These are phyloP conservation scores for Heterobasidion irregulare DNA, from an alignment of 1,284 basidiomycete species.

Conservation along the genomic window DNA sequence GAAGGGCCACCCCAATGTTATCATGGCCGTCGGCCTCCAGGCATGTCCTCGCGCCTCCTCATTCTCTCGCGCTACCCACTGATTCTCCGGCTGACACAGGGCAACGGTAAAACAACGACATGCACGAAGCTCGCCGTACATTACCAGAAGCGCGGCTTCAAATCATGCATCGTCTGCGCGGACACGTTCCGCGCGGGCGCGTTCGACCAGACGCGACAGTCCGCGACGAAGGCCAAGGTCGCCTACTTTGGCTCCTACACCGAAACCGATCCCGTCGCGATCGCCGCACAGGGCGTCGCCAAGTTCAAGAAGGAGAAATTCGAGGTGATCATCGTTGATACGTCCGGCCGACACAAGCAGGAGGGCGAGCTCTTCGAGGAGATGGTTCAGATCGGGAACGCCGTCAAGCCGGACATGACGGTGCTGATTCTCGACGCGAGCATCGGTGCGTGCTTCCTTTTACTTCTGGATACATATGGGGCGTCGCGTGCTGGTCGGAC, in stretches of 20 bases:
- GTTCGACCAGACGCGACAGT: conserved; percentile 96
- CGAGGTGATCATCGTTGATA: conserved; percentile 99
- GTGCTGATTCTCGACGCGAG: conserved; percentile 85
- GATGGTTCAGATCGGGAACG: conserved; percentile 94
- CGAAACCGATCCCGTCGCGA: conserved; percentile 95
- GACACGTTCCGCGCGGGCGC: conserved; percentile 99
- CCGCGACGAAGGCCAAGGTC: conserved; percentile 96
- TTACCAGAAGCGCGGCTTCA: conserved; percentile 96
- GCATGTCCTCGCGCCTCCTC: conserved; percentile 28
- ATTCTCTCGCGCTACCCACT: not conserved
- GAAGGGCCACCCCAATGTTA: conserved; percentile 91
- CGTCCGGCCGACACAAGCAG: conserved; percentile 95
- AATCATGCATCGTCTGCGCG: conserved; percentile 97
- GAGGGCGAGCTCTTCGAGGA: conserved; percentile 96
- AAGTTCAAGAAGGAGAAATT: conserved; percentile 99
- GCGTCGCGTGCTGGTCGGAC: conserved; percentile 3
- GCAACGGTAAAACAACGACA: conserved; percentile 97
- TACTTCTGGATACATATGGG: not conserved
- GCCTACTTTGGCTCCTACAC: conserved; percentile 99
- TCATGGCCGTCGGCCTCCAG: conserved; percentile 97
- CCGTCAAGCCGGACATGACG: conserved; percentile 92
- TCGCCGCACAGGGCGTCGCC: conserved; percentile 89
- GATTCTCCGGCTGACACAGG: conserved; percentile 36
- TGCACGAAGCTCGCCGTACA: conserved; percentile 97
- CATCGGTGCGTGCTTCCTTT: conserved; percentile 44